Evolutionary conservation across 305 asterid species (phyloP), one percentile per base, ranked within the genome.

Genomic region (Coffea humblotiana): DNA sequence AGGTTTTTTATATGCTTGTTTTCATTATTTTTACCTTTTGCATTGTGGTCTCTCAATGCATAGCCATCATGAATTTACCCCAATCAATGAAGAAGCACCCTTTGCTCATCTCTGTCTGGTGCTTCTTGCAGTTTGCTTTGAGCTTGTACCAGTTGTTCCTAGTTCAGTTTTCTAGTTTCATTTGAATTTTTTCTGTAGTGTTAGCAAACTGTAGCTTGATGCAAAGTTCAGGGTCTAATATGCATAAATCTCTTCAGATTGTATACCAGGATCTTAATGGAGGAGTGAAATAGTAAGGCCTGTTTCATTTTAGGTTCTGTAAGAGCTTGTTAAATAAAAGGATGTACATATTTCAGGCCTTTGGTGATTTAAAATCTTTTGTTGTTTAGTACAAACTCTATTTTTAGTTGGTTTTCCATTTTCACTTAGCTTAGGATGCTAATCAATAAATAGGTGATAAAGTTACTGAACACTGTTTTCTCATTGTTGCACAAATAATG

Each of bases 1-100:
- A 37, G 54, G 23, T 2, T 67, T 76, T 63, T 64, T 71, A 52
- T 49, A 29, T 69, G 40, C 77, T 58, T 77, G 64, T 48, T 58
- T 73, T 29, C 13, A 2, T 35, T 27, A 49, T 19, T 63, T 23
- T 66, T 21, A 51, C 74, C 74, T 35, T 52, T 51, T 18, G 9
- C 2, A 35, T 47, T 64, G n/a, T 25, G 70, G 16, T 29, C 21
- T 65, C 18, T 51, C 35, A 40, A 23, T 54, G 40, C 80, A 61
- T 72, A 61, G 19, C 9, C 72, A 45, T 15, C 23, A 3, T 47
- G 16, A 71, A 45, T 23, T 52, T 15, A 29, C 43, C 10, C 23
- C 14, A 15, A 29, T 54, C 27, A 29, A 13, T 14, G 11, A 35
- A 60, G 32, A 45, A 40, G 71, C 14, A 40, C 21, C 4, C 56